Evolutionary conservation across 257 asterid genomes (phyloP), one percentile per base, ranked within the genome.

Genomic region (Cruciata laevipes): DNA sequence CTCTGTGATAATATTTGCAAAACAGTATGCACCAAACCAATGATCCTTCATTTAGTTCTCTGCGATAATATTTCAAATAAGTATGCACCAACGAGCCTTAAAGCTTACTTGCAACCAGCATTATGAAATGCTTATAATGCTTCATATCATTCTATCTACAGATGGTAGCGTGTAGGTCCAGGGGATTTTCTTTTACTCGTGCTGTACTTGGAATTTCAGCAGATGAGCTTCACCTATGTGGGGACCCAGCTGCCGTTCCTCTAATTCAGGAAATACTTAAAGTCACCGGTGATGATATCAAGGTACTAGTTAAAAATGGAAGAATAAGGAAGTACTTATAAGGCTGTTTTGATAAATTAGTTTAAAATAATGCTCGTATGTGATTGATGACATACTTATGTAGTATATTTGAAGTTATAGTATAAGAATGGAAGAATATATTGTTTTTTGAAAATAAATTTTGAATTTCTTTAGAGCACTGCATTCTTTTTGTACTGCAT

Each of bases 231-330:
- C 99, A 93, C 84, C 75, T 93, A 64, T 93, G 99, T 73, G 99
- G 99, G 71, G 99, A 93, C 81, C 78, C 97, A 18, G 97, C 96
- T 61, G 95, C 89, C 63, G 95, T 93, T 84, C 95, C 97, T 76
- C 76, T 93, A 69, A 79, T 93, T 56, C 78, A 88, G 76, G 91
- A 88, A 75, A 80, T 93, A 70, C 96, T 93, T 76, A 86, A 88
- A 86, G 90, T 83, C 74, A 93, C 99, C 49, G 90, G 77, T 62
- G 99, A 93, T 72, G 77, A 65, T 72, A 75, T 93, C 63, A 70
- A 79, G 90, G 97, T 86, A 86, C 51, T 25, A 21, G 33, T 9
- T 27, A 27, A 27, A 2, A 27, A 8, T 66, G 53, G 30, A 27
- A 27, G 30, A 27, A 27, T 27, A 27, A 40, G 13, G 3, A 40